Percentiles rank a stretch among this genome's conserved stretches.
These are phyloP conservation scores for Populus hybrid DNA, from an alignment of 441 rosid species.

Conservation along the genomic window DNA sequence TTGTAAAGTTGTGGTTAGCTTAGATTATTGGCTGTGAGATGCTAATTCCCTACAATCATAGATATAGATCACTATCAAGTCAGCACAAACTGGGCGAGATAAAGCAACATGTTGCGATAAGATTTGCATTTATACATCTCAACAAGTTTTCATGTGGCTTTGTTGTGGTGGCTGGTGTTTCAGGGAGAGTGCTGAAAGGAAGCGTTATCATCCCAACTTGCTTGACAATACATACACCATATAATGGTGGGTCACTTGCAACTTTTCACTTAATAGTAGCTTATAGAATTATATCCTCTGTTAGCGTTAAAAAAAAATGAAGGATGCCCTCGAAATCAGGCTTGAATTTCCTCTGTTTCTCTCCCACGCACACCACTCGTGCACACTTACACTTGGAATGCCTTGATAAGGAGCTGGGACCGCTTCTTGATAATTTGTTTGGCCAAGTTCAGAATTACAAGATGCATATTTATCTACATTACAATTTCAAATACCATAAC, in stretches of 20 bases:
- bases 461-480: neutral
- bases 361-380: neutral
- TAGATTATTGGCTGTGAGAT: neutral
- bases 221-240: neutral
- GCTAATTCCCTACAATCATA: neutral
- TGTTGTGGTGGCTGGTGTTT: neutral
- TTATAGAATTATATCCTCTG: neutral
- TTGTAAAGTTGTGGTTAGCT: neutral
- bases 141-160: neutral
- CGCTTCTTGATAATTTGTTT: neutral
- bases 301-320: neutral
- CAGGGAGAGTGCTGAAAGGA: neutral
- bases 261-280: neutral
- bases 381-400: too few relatives aligned
- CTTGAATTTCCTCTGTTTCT: neutral
- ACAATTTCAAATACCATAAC: neutral
- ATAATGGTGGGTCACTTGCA: neutral
- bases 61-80: neutral
- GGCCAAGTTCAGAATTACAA: neutral
- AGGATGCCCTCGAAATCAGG: neutral
- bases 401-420: neutral
- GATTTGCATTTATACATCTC: neutral
- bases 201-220: neutral
- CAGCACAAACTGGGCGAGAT: neutral
- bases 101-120: neutral